Conservation (phyloP, 495 filamentous ascomycete genomes). For the Pyronema omphalodes region DNA sequence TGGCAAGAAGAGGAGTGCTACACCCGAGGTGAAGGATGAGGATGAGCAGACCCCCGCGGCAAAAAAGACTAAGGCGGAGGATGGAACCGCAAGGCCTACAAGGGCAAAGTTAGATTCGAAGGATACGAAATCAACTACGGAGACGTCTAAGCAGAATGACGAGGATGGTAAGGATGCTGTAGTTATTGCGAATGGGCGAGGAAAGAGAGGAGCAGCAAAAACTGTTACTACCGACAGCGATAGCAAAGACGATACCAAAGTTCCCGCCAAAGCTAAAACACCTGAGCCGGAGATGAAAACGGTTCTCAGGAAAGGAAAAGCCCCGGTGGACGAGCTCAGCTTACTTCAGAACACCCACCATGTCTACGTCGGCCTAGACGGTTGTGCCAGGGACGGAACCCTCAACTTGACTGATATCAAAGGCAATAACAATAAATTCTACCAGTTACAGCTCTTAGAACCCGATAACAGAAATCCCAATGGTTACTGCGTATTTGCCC, state of each 20-base stretch:
- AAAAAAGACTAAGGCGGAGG: constrained; percentile 10
- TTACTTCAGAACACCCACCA: constrained; percentile 19
- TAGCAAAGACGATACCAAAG: constrained; percentile 7
- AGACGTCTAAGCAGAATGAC: constrained; percentile 10
- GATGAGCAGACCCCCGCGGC: constrained; percentile 25
- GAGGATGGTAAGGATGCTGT: constrained; percentile 2
- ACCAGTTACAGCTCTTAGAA: constrained; percentile 37
- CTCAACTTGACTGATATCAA: constrained; percentile 39
- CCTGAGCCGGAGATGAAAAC: constrained; percentile 35
- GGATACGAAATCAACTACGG: background rate
- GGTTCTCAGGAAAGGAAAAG: constrained; percentile 27
- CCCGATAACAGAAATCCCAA: constrained; percentile 9
- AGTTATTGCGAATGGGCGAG: constrained; percentile 15
- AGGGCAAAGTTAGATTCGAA: background rate
- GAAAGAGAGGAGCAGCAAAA: constrained; percentile 27
- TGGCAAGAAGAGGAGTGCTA: constrained; percentile 7
- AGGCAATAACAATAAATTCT: constrained; percentile 57
- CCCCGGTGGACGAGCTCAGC: constrained; percentile 32
- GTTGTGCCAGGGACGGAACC: constrained; percentile 46
- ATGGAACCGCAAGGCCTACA: background rate
- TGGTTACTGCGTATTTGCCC: constrained; percentile 13
- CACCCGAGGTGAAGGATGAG: constrained; percentile 8
- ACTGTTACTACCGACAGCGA: constrained; percentile 27
- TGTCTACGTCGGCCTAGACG: constrained; percentile 46
- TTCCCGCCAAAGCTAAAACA: constrained; percentile 30